Evolutionary conservation across 768 basidiomycete genomes (phyloP).

Genomic region (Xerocomellus chrysenteron): DNA sequence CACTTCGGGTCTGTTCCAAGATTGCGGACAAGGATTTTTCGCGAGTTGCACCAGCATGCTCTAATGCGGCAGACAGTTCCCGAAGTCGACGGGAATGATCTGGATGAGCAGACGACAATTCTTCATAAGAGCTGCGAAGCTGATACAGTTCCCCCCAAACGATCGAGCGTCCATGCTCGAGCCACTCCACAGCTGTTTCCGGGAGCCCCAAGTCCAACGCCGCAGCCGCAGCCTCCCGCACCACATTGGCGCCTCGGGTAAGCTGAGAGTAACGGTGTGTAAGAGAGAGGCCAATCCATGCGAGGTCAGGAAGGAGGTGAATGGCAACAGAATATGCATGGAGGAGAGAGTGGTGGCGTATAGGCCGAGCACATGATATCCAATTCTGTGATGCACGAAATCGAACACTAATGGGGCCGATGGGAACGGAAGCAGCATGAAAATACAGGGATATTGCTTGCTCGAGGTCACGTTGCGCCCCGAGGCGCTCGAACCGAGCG

Average conservation of each 20-base stretch:
- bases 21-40: background rate
- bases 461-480: background rate
- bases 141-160: conserved; percentile 17
- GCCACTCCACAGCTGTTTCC: conserved; percentile 13
- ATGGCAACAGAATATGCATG: conserved; percentile 18
- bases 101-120: background rate
- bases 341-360: conserved; percentile 10
- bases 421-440: background rate
- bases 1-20: background rate
- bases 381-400: conserved; percentile 5
- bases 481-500: background rate
- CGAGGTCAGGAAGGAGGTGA: conserved; percentile 18
- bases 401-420: background rate
- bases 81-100: background rate
- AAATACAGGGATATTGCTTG: background rate
- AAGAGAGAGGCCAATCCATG: conserved; percentile 17
- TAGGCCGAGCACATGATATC: conserved; percentile 1
- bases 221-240: conserved; percentile 21
- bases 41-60: background rate
- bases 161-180: conserved; percentile 17
- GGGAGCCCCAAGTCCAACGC: conserved; percentile 12
- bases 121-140: conserved; percentile 10
- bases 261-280: conserved; percentile 16
- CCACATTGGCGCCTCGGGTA: conserved; percentile 8
- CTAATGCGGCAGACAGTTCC: background rate